Conservation (phyloP, 2,329 filamentous ascomycete species). For the Venturia nashicola region DNA sequence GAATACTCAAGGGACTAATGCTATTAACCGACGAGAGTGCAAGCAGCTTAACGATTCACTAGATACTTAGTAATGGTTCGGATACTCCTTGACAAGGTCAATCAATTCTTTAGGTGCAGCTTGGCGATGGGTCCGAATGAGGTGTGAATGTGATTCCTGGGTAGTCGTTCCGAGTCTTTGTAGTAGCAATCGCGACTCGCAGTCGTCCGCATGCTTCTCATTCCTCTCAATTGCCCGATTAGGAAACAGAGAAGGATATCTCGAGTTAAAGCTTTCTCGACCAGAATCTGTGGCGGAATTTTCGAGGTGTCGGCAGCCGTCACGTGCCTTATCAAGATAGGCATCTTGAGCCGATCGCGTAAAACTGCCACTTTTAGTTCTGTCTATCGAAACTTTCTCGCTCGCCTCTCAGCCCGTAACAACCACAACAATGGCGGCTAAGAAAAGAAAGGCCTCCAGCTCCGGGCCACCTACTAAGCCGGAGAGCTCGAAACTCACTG, state of each 20-base stretch:
- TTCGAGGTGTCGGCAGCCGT: neutral
- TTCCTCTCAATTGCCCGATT: neutral
- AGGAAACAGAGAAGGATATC: neutral
- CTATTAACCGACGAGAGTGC: neutral
- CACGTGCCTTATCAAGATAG: neutral
- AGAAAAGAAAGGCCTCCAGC: constrained; percentile 9
- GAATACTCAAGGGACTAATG: neutral
- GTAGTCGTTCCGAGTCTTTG: neutral
- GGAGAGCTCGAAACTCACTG: neutral
- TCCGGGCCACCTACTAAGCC: neutral
- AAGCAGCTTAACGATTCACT: neutral
- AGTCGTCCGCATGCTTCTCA: neutral
- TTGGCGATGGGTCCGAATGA: neutral
- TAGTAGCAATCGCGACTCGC: neutral
- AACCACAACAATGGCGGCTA: constrained; percentile 2
- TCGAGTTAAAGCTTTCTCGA: neutral
- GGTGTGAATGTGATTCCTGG: neutral
- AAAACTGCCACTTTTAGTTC: neutral
- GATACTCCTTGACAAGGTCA: neutral
- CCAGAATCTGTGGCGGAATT: neutral
- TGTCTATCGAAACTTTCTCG: neutral
- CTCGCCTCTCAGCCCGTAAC: neutral
- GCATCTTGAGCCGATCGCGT: neutral
- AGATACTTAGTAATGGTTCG: neutral
- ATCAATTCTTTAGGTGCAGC: neutral